Base-by-base conservation (phyloP, 495 filamentous ascomycete genomes). In the Melanomma pulvis-pyrius region DNA sequence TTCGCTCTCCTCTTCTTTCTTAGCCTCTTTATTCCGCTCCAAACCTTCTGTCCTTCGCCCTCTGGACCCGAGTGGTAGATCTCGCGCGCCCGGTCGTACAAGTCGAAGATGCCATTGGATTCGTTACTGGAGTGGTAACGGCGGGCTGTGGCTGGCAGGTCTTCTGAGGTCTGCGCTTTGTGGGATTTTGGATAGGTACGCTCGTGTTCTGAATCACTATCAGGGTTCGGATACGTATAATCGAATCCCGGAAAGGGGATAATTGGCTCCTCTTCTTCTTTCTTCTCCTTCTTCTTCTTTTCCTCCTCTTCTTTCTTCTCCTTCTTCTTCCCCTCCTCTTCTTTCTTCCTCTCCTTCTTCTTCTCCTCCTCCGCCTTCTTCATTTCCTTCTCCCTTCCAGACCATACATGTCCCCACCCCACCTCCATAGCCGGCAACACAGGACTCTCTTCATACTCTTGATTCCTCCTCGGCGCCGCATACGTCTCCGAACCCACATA, bases 21-120 rank as follows among this genome's bases (percentile, higher is more conserved):
- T 8, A 26, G 1, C 48, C n/a, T 52, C 21, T 46, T 15, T 13
- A 53, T 28, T 8, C 24, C 29, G 4, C 22, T 25, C 56, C 56
- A 59, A 2, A 59, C 19, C 48, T 47, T 52, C 49, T 53, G 48
- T 1, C 48, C 47, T 54, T 62, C 59, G 13, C 48, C 47, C 11
- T 39, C 6, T 11, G 59, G 59, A 44, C 59, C 59, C 21, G 28
- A n/a, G n/a, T 52, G 11, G 32, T 62, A 54, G 47, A 62, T 62
- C n/a, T 41, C 47, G 11, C 24, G 21, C 1, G 49, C 22, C 28
- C 28, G 9, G 19, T 44, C 47, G n/a, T 13, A 32, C 12, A 61
- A 28, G 25, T 22, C n/a, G 2, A 15, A 6, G 9, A 44, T 6
- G 39, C 9, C n/a, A 3, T 17, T 44, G 17, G 2, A 11, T 17